Percentiles rank a stretch among this genome's conserved stretches.
Conservation (phyloP, 192 early-diverging fungal genomes). For the Ambispora gerdemannii region DNA sequence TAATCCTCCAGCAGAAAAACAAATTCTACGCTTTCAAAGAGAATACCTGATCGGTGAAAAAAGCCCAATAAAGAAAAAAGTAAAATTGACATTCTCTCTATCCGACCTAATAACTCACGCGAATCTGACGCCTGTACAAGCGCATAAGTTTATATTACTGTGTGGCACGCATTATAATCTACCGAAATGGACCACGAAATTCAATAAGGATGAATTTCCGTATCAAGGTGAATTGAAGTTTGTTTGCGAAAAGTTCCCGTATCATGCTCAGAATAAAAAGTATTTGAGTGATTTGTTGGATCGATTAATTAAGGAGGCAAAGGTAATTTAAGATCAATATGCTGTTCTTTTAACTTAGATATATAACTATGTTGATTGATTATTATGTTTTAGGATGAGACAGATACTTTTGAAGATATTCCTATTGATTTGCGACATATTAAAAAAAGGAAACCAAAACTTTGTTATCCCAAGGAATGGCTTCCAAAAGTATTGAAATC, state of each 20-base stretch:
- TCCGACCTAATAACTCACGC: constrained; percentile 34
- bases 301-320: constrained; percentile 55
- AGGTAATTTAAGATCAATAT: constrained; percentile 32
- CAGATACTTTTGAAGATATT: constrained; percentile 26
- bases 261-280: constrained; percentile 55
- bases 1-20: constrained; percentile 41
- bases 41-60: constrained; percentile 50
- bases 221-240: constrained; percentile 48
- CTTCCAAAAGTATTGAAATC: no score
- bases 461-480: constrained; percentile 21
- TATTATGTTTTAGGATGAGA: neutral
- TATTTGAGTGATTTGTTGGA: constrained; percentile 52
- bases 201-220: neutral
- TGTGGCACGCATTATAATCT: constrained; percentile 60
- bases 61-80: constrained; percentile 50
- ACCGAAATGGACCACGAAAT: constrained; percentile 28
- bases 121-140: constrained; percentile 41
- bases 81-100: constrained; percentile 50
- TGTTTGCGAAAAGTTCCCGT: constrained; percentile 52
- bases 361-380: neutral
- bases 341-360: neutral
- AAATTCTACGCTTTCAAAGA: constrained; percentile 53
- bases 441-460: neutral
- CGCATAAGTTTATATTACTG: constrained; percentile 61
- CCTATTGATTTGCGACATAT: constrained; percentile 27